phyloP scores from a whole-genome alignment of 2,329 filamentous ascomycete genomes.

The Fusarium camptoceras region DNA sequence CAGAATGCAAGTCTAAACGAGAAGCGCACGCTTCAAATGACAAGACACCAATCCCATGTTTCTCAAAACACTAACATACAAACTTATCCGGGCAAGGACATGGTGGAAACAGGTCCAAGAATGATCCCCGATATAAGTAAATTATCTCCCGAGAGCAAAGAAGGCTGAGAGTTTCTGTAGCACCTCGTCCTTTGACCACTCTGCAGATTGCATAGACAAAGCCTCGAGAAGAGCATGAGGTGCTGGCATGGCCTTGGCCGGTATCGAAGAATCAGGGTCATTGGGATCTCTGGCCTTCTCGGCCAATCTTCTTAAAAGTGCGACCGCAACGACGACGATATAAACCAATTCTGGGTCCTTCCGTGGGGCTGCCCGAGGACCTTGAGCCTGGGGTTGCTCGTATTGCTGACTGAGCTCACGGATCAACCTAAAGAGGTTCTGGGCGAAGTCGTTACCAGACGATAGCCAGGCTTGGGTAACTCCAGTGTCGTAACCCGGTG shows the following conservation, averaged over 20 bases:
- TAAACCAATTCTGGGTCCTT: slow-evolving; percentile 67
- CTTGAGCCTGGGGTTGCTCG: slow-evolving; percentile 59
- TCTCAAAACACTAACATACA: slow-evolving; percentile 49
- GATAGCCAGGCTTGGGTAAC: slow-evolving; percentile 85
- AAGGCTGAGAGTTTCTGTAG: slow-evolving; percentile 75
- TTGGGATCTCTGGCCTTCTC: slow-evolving; percentile 75
- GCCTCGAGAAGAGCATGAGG: slow-evolving; percentile 75
- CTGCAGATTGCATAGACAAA: slow-evolving; percentile 71
- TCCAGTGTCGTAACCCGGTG: slow-evolving; percentile 75
- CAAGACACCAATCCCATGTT: slow-evolving; percentile 44
- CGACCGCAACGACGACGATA: slow-evolving; percentile 76
- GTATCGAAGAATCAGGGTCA: slow-evolving; percentile 62
- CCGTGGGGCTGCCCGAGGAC: slow-evolving; percentile 50
- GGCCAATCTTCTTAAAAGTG: slow-evolving; percentile 73
- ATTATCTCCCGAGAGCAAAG: slow-evolving; percentile 61
- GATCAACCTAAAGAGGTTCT: slow-evolving; percentile 81
- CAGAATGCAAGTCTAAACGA: slow-evolving; percentile 48
- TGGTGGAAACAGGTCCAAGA: slow-evolving; percentile 37
- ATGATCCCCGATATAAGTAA: slow-evolving; percentile 2
- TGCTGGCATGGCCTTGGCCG: slow-evolving; percentile 72
- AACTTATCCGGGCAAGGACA: slow-evolving; percentile 35
- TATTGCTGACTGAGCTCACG: slow-evolving; percentile 76
- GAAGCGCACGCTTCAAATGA: slow-evolving; percentile 46
- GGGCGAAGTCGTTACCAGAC: slow-evolving; percentile 84
- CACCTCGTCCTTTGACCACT: slow-evolving; percentile 73